Evolutionary conservation across 441 rosid species (phyloP).

Genomic region (Syzygium syzygioides): DNA sequence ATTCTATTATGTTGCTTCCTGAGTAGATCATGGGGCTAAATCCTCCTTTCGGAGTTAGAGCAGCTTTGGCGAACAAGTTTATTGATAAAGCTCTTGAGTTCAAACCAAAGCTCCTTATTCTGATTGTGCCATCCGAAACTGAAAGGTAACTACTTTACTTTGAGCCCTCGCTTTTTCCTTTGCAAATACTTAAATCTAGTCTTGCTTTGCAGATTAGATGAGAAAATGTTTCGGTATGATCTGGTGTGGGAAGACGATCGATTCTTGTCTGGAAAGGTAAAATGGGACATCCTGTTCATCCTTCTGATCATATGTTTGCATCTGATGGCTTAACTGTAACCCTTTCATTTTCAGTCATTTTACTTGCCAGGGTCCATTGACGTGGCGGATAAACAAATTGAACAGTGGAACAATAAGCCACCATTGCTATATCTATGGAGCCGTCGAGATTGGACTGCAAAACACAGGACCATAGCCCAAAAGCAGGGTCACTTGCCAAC

Average conservation of each 20-base stretch:
- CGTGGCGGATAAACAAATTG: slow-evolving; percentile 62
- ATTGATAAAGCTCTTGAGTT: slow-evolving; percentile 81
- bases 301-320: not conserved
- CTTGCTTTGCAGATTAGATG: slow-evolving; percentile 55
- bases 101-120: slow-evolving; percentile 76
- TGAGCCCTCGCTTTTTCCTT: slow-evolving; percentile 1
- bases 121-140: slow-evolving; percentile 76
- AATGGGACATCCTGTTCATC: not conserved
- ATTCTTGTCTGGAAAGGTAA: slow-evolving; percentile 71
- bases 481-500: slow-evolving; percentile 38
- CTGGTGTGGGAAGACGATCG: slow-evolving; percentile 71
- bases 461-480: slow-evolving; percentile 54
- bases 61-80: slow-evolving; percentile 67
- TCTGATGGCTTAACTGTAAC: not conserved
- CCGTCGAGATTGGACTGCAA: slow-evolving; percentile 42
- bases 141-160: slow-evolving; percentile 39
- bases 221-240: slow-evolving; percentile 52
- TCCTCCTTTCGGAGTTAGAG: slow-evolving; percentile 85
- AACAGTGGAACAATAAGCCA: slow-evolving; percentile 55
- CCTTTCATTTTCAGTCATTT: slow-evolving; percentile 49
- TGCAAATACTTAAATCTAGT: not conserved
- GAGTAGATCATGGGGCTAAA: slow-evolving; percentile 81
- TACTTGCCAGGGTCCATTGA: slow-evolving; percentile 81
- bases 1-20: not conserved
- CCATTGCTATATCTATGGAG: slow-evolving; percentile 92